Base-by-base conservation (phyloP, 495 filamentous ascomycete genomes). In the Trichoderma asperelloides region DNA sequence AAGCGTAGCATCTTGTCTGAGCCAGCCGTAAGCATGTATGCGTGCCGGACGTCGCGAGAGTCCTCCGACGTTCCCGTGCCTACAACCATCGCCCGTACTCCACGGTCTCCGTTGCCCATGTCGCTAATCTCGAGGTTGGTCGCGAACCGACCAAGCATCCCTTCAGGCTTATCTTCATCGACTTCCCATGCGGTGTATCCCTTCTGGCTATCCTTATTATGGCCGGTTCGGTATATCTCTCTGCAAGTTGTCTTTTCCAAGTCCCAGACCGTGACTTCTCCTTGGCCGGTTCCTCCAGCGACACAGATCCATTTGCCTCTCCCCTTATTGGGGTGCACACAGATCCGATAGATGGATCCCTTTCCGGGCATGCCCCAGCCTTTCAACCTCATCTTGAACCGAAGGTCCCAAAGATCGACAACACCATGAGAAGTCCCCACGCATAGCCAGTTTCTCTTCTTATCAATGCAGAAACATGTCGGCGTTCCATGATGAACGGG, bases 191-290 rank as follows among this genome's bases (percentile, higher is more conserved):
- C 84, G 40, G 95, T 90, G 73, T 96, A 97, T 21, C 85, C 86
- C 72, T 85, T 89, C 1, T 82, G 77, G 4, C 75, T 83, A 21
- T 87, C 84, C 64, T 82, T 78, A 55, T 77, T 79, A 43, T 81
- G 78, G 12, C 83, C 79, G 66, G 88, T 85, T 16, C 90, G 88
- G 77, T 94, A 98, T 2, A 96, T 88, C 75, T 97, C 94, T 68
- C 92, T 86, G 70, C 96, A 98, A 67, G 88, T 84, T 23, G 88
- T 85, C 73, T 94, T 95, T 72, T 98, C 93, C 18, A 97, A 81
- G 76, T 99, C 96, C 95, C 95, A 99, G 2, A 96, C 88, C 1
- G 92, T 96, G 21, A 99, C 85, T 72, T 98, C 94, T n/a, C 91
- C 91, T 68, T 90, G 87, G 11, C 87, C 88, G n/a, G 91, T 96